These are phyloP conservation scores for Annulohypoxylon maeteangense DNA, from an alignment of 495 filamentous ascomycete species.

Conservation along the genomic window DNA sequence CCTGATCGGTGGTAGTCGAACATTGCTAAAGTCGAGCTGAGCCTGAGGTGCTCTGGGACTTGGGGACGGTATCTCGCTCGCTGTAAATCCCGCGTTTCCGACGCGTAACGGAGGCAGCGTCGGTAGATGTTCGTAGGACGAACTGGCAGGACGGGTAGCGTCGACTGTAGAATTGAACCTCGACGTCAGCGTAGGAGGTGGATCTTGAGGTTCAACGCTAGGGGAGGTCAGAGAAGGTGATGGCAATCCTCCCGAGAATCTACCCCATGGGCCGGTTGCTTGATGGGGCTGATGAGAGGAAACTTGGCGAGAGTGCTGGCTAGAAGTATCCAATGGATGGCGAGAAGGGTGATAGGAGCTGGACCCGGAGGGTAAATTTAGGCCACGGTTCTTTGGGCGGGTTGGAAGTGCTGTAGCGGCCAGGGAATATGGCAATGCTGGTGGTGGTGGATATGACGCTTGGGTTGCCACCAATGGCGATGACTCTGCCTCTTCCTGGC, in stretches of 20 bases:
- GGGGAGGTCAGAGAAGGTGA: conserved; percentile 74
- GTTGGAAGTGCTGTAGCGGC: conserved; percentile 1
- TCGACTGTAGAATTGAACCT: conserved; percentile 71
- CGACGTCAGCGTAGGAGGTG: conserved; percentile 75
- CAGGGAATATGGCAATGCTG: not conserved
- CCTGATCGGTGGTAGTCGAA: conserved; percentile 29
- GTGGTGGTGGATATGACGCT: not conserved
- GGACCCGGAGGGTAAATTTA: conserved; percentile 9
- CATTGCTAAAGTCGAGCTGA: not conserved
- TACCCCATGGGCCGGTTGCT: conserved; percentile 40
- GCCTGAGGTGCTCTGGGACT: not conserved
- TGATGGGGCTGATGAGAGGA: not conserved
- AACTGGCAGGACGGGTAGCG: conserved; percentile 63
- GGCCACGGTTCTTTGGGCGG: not conserved
- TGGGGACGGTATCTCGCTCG: not conserved
- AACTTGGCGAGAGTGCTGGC: not conserved
- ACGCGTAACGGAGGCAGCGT: conserved; percentile 48
- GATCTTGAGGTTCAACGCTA: conserved; percentile 68
- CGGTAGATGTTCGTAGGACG: conserved; percentile 42
- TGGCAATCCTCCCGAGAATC: conserved; percentile 73
- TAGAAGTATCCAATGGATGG: not conserved
- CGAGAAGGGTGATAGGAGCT: not conserved
- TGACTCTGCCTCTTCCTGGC: no score
- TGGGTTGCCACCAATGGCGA: not conserved
- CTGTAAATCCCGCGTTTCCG: conserved; percentile 1